These are phyloP conservation scores for Blastobotrys petasosporus DNA, from an alignment of 1,139 yeast genomes.

Conservation along the genomic window DNA sequence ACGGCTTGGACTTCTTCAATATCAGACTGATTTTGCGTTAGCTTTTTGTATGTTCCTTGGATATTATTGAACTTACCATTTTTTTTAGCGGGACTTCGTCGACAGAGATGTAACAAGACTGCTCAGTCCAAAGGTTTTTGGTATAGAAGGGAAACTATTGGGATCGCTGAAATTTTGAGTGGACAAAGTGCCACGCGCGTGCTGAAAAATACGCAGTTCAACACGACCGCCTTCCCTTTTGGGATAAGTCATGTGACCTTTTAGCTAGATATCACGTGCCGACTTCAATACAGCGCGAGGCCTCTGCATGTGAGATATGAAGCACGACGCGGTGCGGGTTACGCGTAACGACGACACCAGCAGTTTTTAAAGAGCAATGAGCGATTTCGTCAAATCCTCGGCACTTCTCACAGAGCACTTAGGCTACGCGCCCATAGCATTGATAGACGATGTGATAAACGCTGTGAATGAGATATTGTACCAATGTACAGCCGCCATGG, in stretches of 20 bases:
- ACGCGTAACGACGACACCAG: conserved; percentile 1
- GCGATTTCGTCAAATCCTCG: conserved; percentile 30
- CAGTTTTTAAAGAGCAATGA: conserved; percentile 3
- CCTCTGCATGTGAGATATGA: too few species aligned
- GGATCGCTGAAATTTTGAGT: not conserved
- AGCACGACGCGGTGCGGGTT: too few species aligned
- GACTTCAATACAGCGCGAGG: too few species aligned
- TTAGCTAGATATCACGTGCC: too few species aligned
- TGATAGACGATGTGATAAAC: conserved; percentile 84
- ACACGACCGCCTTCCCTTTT: too few species aligned
- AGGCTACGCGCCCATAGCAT: conserved; percentile 79
- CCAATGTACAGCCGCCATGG: conserved; percentile 77
- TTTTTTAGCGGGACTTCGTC: conserved; percentile 32
- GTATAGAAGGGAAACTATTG: not conserved
- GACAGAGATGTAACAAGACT: conserved; percentile 27
- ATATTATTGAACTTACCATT: conserved; percentile 17
- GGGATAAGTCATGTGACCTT: too few species aligned
- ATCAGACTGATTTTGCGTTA: conserved; percentile 33
- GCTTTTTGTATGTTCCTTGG: too few species aligned
- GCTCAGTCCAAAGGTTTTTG: conserved; percentile 29
- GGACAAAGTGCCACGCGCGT: not conserved
- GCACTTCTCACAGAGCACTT: conserved; percentile 76
- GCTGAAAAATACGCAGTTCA: not conserved
- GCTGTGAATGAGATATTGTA: conserved; percentile 82
- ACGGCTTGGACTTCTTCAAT: conserved; percentile 37